Evolutionary conservation across 2,329 filamentous ascomycete genomes (phyloP).

Genomic region (Penicillium vulpinum): DNA sequence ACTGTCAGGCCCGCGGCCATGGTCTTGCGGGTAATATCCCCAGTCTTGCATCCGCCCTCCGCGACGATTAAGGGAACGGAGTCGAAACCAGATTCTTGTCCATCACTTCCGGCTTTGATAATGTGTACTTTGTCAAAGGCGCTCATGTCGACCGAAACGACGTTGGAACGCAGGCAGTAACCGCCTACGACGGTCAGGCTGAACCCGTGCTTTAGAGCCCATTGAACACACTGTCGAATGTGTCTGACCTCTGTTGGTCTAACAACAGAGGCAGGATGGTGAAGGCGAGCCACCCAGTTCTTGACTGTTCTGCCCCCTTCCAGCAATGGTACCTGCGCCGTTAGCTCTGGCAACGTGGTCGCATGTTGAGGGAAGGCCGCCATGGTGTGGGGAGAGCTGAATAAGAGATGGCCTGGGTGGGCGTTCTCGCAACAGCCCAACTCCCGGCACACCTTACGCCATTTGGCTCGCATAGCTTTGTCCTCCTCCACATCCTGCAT

Average conservation of each 20-base stretch:
- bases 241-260: constrained; percentile 51
- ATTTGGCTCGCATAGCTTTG: constrained; percentile 39
- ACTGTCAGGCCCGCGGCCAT: constrained; percentile 55
- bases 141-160: constrained; percentile 60
- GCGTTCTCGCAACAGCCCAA: constrained; percentile 45
- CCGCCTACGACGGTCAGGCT: constrained; percentile 56
- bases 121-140: constrained; percentile 54
- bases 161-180: constrained; percentile 56
- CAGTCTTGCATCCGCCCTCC: constrained; percentile 58
- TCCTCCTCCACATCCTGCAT: constrained; percentile 27
- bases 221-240: constrained; percentile 57
- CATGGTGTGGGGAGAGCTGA: constrained; percentile 55
- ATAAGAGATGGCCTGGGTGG: constrained; percentile 45
- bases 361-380: constrained; percentile 52
- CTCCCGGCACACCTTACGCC: constrained; percentile 56
- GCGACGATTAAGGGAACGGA: constrained; percentile 49
- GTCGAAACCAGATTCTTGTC: background rate
- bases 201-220: constrained; percentile 52
- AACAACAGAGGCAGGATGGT: constrained; percentile 47
- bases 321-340: constrained; percentile 41
- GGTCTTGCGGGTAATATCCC: constrained; percentile 53
- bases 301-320: background rate
- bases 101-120: background rate
- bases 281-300: constrained; percentile 47
- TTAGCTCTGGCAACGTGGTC: constrained; percentile 46